phyloP scores from a whole-genome alignment of 257 asterid genomes.

The Scutellaria minor region DNA sequence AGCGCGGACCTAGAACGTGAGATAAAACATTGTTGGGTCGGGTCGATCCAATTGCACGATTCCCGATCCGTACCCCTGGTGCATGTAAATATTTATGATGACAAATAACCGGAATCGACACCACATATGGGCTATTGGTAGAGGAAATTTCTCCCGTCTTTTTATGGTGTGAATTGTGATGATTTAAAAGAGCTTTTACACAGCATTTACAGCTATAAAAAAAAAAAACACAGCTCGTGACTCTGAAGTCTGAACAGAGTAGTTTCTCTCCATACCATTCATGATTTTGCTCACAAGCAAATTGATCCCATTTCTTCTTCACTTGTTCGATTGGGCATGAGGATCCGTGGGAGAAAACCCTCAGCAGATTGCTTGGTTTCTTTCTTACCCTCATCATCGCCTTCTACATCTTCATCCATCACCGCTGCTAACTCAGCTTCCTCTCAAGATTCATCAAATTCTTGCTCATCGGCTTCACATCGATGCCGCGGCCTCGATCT shows the following conservation, averaged over 20 bases:
- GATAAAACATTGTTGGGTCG: no score
- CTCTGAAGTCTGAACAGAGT: not conserved
- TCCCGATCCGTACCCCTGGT: no score
- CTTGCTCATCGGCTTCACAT: constrained; percentile 32
- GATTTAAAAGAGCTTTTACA: not conserved
- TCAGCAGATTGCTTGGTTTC: constrained; percentile 29
- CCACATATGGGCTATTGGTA: no score
- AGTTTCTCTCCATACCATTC: constrained; percentile 27
- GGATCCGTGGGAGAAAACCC: constrained; percentile 42
- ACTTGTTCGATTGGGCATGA: constrained; percentile 29
- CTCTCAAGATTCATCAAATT: constrained; percentile 59
- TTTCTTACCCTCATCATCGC: constrained; percentile 37
- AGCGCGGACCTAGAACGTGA: no score
- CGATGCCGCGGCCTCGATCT: constrained; percentile 91
- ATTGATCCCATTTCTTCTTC: constrained; percentile 7
- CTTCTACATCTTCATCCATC: constrained; percentile 54
- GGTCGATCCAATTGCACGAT: no score
- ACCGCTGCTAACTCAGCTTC: constrained; percentile 52
- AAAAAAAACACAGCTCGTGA: not conserved
- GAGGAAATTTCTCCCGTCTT: not conserved
- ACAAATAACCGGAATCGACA: no score
- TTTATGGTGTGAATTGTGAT: not conserved
- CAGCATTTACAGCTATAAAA: not conserved
- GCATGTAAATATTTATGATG: no score
- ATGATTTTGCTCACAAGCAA: constrained; percentile 23